These are phyloP conservation scores for Aspergillus sp. DNA, from an alignment of 2,329 filamentous ascomycete species.

Conservation along the genomic window DNA sequence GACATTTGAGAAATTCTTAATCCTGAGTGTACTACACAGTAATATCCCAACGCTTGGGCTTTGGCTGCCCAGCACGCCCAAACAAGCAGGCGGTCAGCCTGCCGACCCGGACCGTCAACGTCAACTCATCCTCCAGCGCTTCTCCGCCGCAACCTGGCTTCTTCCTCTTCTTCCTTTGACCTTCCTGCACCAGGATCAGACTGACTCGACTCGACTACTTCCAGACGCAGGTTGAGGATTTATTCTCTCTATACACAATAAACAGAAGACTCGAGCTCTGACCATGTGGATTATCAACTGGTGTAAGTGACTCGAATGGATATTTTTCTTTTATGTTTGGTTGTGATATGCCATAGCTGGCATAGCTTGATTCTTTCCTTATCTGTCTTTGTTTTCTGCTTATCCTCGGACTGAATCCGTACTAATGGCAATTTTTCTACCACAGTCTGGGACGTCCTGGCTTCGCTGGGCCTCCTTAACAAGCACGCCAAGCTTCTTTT, in stretches of 20 bases:
- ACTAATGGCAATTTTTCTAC: too few relatives aligned
- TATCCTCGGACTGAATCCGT: too few relatives aligned
- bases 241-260: too few relatives aligned
- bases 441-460: slow-evolving; percentile 79
- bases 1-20: too few relatives aligned
- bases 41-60: too few relatives aligned
- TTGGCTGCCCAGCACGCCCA: background rate
- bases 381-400: background rate
- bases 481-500: slow-evolving; percentile 95
- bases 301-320: slow-evolving; percentile 54
- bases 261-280: slow-evolving; percentile 1
- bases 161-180: background rate
- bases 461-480: slow-evolving; percentile 79
- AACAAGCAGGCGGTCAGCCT: slow-evolving; percentile 3
- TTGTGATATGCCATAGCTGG: background rate
- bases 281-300: slow-evolving; percentile 91
- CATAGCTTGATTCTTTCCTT: background rate
- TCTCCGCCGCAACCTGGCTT: slow-evolving; percentile 1
- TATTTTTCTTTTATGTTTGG: slow-evolving; percentile 2
- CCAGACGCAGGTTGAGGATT: too few relatives aligned
- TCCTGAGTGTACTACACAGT: too few relatives aligned
- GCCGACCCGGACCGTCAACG: background rate
- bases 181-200: too few relatives aligned
- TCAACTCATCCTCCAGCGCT: background rate
- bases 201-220: too few relatives aligned